These are phyloP conservation scores for Eucalyptus dawsonii DNA, from an alignment of 345 rosid genomes.

Conservation along the genomic window DNA sequence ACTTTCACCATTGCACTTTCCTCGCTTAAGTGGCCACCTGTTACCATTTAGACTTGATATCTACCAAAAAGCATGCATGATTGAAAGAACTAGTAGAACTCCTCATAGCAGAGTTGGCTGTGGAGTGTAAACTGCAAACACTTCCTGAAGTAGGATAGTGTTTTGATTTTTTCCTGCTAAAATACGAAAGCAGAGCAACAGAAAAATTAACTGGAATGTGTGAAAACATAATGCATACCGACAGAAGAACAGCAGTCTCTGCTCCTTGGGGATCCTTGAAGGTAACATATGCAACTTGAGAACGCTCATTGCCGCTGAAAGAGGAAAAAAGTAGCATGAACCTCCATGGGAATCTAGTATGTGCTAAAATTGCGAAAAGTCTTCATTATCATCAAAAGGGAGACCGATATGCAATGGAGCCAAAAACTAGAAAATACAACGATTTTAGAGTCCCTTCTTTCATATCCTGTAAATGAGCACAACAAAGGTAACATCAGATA, in stretches of 20 bases:
- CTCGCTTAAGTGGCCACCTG: background rate
- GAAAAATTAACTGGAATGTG: background rate
- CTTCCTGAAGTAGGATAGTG: background rate
- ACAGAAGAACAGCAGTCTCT: constrained; percentile 82
- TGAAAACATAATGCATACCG: constrained; percentile 21
- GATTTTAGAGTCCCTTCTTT: background rate
- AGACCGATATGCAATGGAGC: background rate
- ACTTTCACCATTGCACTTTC: background rate
- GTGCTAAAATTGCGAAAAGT: background rate
- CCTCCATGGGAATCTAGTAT: background rate
- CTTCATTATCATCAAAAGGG: background rate
- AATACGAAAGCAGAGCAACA: background rate
- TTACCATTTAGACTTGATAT: background rate
- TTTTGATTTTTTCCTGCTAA: background rate
- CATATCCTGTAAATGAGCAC: background rate
- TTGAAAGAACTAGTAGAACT: background rate
- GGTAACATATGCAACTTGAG: constrained; percentile 69
- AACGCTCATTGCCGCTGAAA: constrained; percentile 38
- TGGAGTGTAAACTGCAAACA: background rate
- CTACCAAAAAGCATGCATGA: background rate
- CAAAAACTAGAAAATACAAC: background rate
- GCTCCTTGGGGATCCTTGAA: constrained; percentile 88
- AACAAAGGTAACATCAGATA: background rate
- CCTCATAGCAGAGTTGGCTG: background rate
- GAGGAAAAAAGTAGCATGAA: background rate